phyloP scores from a whole-genome alignment of 2,329 filamentous ascomycete genomes.

The Ascochyta rabiei region DNA sequence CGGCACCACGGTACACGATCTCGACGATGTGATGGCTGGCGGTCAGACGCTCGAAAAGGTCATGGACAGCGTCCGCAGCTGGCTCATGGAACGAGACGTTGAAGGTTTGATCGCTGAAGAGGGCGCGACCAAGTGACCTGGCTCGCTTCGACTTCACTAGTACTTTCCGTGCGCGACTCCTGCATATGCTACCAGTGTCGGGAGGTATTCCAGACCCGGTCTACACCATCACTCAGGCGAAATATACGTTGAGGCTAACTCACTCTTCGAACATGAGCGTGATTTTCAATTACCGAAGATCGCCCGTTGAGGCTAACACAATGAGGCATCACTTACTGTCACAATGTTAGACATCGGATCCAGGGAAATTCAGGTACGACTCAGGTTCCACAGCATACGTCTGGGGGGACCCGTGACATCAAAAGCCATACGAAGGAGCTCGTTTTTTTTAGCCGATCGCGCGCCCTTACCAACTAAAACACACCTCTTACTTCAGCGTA shows the following conservation, averaged over 20 bases:
- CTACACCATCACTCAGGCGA: background rate
- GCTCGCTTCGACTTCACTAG: background rate
- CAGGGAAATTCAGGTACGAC: background rate
- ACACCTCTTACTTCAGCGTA: too few species aligned
- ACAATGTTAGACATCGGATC: background rate
- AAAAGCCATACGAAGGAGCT: too few species aligned
- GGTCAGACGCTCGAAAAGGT: conserved; percentile 73
- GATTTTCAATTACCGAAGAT: conserved; percentile 2
- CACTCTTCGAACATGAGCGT: background rate
- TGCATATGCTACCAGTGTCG: background rate
- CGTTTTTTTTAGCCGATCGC: too few species aligned
- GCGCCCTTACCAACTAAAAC: too few species aligned
- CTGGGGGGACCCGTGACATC: background rate
- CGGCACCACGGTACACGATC: conserved; percentile 77
- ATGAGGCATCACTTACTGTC: background rate
- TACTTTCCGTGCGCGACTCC: background rate
- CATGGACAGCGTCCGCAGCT: conserved; percentile 77
- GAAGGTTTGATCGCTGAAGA: conserved; percentile 65
- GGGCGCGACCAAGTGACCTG: conserved; percentile 26
- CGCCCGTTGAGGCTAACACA: background rate
- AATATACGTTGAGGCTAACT: background rate
- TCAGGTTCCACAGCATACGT: background rate
- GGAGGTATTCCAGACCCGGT: background rate
- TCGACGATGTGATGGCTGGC: conserved; percentile 80
- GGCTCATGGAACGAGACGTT: conserved; percentile 78